Base-by-base conservation (phyloP, 805 yeast species). In the Candida sphagnicola region DNA sequence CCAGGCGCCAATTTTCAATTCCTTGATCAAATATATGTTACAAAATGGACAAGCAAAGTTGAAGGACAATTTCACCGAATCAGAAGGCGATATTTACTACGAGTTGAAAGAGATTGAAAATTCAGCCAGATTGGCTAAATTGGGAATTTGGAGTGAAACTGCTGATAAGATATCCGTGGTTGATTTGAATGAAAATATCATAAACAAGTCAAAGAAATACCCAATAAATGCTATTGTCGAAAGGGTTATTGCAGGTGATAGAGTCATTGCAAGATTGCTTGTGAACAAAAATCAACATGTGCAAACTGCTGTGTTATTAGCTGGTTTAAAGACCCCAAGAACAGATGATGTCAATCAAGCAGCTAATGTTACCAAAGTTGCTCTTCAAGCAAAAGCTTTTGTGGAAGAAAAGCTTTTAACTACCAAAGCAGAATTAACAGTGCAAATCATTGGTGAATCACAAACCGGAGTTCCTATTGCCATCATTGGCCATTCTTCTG, bases 301-400 rank as follows among this genome's bases (percentile, higher is more conserved):
- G 30, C 71, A 75, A 19, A 65, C 79, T 19, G 80, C 82, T 8
- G 73, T 82, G 21, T 56, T 82, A 28, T 62, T 87, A 45, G 93
- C 93, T 2, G 96, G 95, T 33, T 62, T 85, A 43, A 75, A 77
- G 48, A 57, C 81, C 17, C 95, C 95, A 38, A 70, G 95, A 56
- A 75, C 88, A 2, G 77, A 80, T 34, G 70, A 72, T 26, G 57
- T 61, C 21, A 53, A 57, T 19, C 67, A 64, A 42, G 50, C 59
- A 5, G 54, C 63, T 12, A 52, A 60, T n/a, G 67, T 62, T 10
- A 84, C 79, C 48, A 82, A 83, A 32, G 72, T 65, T 37, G 90
- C 85, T 28, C 80, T 80, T 30, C 80, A 75, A 37, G 85, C 91
- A 4, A 79, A 78, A 50, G 57, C 53, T 25, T 84, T 71, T 58